Base-by-base conservation (phyloP, 345 rosid genomes). In the Eucalyptus decipiens region DNA sequence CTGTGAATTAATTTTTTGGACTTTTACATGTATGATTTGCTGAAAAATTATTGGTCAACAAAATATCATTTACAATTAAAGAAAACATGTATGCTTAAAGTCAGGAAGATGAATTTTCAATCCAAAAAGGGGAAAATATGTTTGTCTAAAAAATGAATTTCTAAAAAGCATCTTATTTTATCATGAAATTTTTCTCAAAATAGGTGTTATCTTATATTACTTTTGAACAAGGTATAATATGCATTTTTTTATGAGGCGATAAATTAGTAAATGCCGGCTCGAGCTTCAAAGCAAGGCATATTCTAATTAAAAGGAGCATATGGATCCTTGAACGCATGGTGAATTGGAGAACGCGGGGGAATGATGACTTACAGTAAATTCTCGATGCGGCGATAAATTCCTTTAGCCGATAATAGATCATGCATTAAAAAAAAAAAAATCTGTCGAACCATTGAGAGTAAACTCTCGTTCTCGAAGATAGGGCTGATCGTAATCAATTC, bases 11-110 rank as follows among this genome's bases (percentile, higher is more conserved):
- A 3, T 69, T 69, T 9, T 69, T 9, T 9, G 12, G 2, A 69
- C 6, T 18, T 34, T 34, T 5, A 18, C 26, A 11, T 2, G 2
- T 69, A 9, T 67, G 23, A 8, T 32, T 7, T 67, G 11, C 19
- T 32, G 11, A 52, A 32, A 67, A 67, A 67, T 67, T 5, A 67
- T 67, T 3, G 1, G 5, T 67, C 10, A 32, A 32, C 11, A 0
- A 0, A 67, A 32, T 15, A 67, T 16, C 3, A 67, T 17, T 32
- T 67, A 32, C 0, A 0, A 18, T n/a, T 2, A 32, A 17, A 67
- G 21, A 67, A 67, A 32, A 16, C 1, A 9, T 67, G 6, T 0
- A 67, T 32, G 12, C 11, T 67, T 67, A 17, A 17, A 67, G 2
- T 67, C 32, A 67, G 40, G 6, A 67, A 67, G 19, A 32, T 32